phyloP scores from a whole-genome alignment of 805 yeast genomes.

The Starmerella davenportii region DNA sequence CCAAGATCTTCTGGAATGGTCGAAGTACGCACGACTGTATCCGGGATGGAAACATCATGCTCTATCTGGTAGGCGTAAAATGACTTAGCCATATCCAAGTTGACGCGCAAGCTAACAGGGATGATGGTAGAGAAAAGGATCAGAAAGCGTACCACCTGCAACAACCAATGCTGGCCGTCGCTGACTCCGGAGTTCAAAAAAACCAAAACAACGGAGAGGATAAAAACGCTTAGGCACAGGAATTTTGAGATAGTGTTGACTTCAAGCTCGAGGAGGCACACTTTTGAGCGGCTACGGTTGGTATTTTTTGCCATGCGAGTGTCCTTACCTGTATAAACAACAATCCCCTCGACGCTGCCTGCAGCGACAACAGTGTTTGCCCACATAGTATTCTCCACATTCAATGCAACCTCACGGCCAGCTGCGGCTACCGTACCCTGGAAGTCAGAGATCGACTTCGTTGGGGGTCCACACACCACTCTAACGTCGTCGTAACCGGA shows the following conservation, averaged over 20 bases:
- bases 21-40: constrained; percentile 85
- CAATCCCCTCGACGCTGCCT: constrained; percentile 75
- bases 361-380: constrained; percentile 95
- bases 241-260: constrained; percentile 77
- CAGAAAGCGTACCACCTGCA: constrained; percentile 75
- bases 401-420: constrained; percentile 36
- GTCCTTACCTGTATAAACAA: constrained; percentile 78
- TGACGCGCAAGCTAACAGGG: constrained; percentile 88
- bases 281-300: constrained; percentile 66
- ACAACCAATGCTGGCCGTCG: constrained; percentile 45
- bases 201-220: constrained; percentile 60
- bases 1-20: constrained; percentile 98
- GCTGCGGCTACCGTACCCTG: constrained; percentile 51
- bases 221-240: constrained; percentile 68
- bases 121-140: constrained; percentile 87
- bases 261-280: constrained; percentile 78
- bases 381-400: constrained; percentile 90
- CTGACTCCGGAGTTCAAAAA: constrained; percentile 50
- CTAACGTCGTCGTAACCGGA: constrained; percentile 28
- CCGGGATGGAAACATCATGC: constrained; percentile 62
- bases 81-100: constrained; percentile 84
- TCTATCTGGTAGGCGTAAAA: constrained; percentile 93
- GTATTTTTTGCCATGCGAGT: constrained; percentile 94
- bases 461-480: constrained; percentile 63
- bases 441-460: constrained; percentile 66